Conservation (phyloP, 257 asterid species). For the Solanum infundibuliforme region DNA sequence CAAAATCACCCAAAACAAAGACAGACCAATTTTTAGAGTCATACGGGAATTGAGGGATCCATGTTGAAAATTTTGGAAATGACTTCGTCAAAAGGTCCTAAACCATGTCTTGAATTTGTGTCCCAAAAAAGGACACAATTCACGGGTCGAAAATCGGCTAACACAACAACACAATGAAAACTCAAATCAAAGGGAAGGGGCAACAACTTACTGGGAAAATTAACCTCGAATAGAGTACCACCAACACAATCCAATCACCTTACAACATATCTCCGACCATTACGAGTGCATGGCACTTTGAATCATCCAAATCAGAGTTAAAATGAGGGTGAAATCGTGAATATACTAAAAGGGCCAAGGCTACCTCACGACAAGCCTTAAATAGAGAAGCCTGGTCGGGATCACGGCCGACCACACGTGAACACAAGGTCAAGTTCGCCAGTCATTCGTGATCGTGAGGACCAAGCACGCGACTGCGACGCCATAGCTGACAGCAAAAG, state of each 20-base stretch:
- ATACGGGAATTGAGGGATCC: no score
- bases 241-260: not conserved
- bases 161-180: not conserved
- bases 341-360: not conserved
- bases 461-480: accelerated
- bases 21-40: no score
- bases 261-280: no score
- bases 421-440: accelerated
- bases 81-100: not conserved
- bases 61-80: accelerated
- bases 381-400: not conserved
- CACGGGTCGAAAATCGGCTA: no score
- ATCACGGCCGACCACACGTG: not conserved
- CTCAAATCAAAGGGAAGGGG: not conserved
- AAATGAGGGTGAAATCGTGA: no score
- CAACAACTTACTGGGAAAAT: no score
- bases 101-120: not conserved
- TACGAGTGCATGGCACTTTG: not conserved
- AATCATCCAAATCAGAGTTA: not conserved
- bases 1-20: no score
- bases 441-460: accelerated
- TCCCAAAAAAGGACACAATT: not conserved
- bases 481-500: not conserved
- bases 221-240: not conserved
- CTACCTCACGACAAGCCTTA: not conserved